A percentile compares a stretch with the other conserved stretches of the same genome.
These are phyloP conservation scores for Thraustochytrium sp. DNA, from an alignment of 352 stramenopile species.

Conservation along the genomic window DNA sequence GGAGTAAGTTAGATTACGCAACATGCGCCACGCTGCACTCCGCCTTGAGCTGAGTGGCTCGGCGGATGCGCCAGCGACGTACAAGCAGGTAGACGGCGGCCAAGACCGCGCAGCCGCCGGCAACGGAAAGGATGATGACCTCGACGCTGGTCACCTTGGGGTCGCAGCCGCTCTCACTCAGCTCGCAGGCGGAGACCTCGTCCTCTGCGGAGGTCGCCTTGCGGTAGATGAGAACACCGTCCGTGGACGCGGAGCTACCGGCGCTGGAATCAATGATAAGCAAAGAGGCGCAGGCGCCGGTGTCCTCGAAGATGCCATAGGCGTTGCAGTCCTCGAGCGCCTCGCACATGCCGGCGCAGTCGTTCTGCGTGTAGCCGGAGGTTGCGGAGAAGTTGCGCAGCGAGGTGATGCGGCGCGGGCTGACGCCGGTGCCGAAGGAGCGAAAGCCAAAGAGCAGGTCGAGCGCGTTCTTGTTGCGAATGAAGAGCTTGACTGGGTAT, in stretches of 20 bases:
- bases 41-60: no score
- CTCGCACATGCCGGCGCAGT: constrained; percentile 29
- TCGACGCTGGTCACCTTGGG: neutral
- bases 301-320: neutral
- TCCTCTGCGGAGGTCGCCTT: neutral
- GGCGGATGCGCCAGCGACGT: no score
- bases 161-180: neutral
- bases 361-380: neutral
- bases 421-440: neutral
- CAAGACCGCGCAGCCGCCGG: neutral
- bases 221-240: neutral
- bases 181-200: neutral
- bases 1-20: no score
- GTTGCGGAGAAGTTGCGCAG: neutral
- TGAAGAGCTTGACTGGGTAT: constrained; percentile 11
- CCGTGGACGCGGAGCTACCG: neutral
- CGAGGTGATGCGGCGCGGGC: neutral
- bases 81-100: neutral
- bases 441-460: neutral
- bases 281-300: neutral
- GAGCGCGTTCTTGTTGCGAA: neutral
- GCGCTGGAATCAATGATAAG: neutral
- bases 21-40: no score
- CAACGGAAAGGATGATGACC: neutral
- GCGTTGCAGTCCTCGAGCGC: neutral